These are phyloP conservation scores for Panellus pusillus DNA, from an alignment of 768 basidiomycete genomes.

Conservation along the genomic window DNA sequence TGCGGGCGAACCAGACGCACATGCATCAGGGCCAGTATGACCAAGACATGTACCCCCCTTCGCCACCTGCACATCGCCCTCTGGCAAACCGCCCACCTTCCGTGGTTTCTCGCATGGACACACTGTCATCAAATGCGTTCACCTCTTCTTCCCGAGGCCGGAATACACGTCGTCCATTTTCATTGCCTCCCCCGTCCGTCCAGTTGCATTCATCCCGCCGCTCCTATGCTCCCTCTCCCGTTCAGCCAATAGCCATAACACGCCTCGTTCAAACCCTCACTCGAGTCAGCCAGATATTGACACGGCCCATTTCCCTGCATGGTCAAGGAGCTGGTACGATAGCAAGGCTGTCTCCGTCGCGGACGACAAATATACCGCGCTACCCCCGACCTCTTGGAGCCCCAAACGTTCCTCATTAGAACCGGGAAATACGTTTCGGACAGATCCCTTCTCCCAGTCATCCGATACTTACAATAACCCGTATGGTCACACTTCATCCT, in stretches of 20 bases:
- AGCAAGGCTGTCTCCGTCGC: conserved; percentile 28
- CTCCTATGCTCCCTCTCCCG: conserved; percentile 20
- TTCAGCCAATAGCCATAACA: conserved; percentile 22
- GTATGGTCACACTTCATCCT: conserved; percentile 33
- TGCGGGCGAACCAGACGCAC: conserved; percentile 37
- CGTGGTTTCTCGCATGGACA: conserved; percentile 43
- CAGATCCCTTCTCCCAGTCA: conserved; percentile 23
- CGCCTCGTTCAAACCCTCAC: conserved; percentile 23
- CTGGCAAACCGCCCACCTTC: conserved; percentile 34
- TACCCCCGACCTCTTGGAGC: conserved; percentile 20
- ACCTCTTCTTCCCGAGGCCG: conserved; percentile 26
- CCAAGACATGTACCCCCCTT: conserved; percentile 33
- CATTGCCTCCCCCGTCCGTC: conserved; percentile 44
- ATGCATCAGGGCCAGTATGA: conserved; percentile 18
- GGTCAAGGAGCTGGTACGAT: conserved; percentile 64
- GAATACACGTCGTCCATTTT: conserved; percentile 43
- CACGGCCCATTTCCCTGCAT: conserved; percentile 61
- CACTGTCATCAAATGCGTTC: conserved; percentile 40
- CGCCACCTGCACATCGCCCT: conserved; percentile 16
- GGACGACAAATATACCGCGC: conserved; percentile 25
- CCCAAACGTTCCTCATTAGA: conserved; percentile 35
- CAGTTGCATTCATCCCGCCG: conserved; percentile 26
- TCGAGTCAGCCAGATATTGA: conserved; percentile 49
- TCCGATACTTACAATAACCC: conserved; percentile 35
- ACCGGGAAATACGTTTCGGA: conserved; percentile 26